Conservation (phyloP, 2,329 filamentous ascomycete species). For the Magnaporthiopsis rhizophila region DNA sequence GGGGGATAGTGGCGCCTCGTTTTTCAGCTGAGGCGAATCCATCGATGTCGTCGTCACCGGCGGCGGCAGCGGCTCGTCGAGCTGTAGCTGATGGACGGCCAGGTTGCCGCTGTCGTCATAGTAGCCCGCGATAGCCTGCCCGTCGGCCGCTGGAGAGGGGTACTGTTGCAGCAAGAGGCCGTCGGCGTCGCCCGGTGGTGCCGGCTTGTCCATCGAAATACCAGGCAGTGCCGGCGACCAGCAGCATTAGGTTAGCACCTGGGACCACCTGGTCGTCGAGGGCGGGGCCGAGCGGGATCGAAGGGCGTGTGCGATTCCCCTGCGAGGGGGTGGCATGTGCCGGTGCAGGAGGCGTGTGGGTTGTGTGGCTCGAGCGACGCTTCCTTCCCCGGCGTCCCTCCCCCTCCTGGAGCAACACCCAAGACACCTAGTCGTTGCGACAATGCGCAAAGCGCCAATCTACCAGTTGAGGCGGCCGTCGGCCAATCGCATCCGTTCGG, state of each 20-base stretch:
- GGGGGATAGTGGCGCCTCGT: slow-evolving; percentile 26
- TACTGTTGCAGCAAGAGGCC: slow-evolving; percentile 32
- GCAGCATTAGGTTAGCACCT: neutral
- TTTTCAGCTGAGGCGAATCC: slow-evolving; percentile 13
- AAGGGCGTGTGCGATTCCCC: neutral
- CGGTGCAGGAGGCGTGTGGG: neutral
- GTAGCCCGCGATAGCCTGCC: slow-evolving; percentile 33
- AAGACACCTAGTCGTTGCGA: neutral
- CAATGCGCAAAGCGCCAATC: neutral
- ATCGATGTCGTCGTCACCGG: slow-evolving; percentile 13
- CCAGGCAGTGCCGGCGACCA: neutral
- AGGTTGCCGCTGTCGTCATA: slow-evolving; percentile 20
- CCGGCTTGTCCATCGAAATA: slow-evolving; percentile 23
- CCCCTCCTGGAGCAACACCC: neutral
- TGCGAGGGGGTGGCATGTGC: too few relatives aligned
- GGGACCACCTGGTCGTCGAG: neutral
- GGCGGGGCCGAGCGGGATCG: too few relatives aligned
- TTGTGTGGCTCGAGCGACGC: neutral
- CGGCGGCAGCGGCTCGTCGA: slow-evolving; percentile 20
- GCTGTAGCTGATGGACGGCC: slow-evolving; percentile 18
- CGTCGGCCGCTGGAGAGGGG: slow-evolving; percentile 37
- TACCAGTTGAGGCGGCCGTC: neutral
- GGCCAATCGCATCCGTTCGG: neutral
- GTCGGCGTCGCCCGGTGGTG: slow-evolving; percentile 24
- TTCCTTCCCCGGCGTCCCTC: neutral